Base-by-base conservation (phyloP, 805 yeast genomes). In the Candida khao-thaluensis region DNA sequence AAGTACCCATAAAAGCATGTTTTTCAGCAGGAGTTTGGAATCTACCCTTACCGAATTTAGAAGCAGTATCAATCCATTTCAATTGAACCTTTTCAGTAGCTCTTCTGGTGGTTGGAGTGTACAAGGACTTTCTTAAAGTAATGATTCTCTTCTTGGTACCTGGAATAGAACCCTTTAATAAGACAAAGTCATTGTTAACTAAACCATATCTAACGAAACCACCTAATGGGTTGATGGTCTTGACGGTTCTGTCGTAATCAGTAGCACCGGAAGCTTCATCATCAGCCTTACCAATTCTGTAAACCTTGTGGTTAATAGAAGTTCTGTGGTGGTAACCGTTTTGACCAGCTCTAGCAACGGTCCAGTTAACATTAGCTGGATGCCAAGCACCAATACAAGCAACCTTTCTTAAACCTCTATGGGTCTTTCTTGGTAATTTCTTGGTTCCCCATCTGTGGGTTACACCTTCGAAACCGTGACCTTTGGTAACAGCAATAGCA, bases 321-420 rank as follows among this genome's bases (percentile, higher is more conserved):
- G 99, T 93, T 85, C 99, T 91, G 93, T 89, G 96, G 79, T 93
- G 99, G 96, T 85, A 93, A 87, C 99, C 99, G 80, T 83, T 87
- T 82, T 93, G 99, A 91, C 99, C 99, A 68, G 99, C 96, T 78
- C 99, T 88, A 66, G 99, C 98, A 76, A 93, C 99, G 69, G 98
- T 87, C 95, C 95, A 91, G 76, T 82, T 79, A 72, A 93, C 99
- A 82, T 89, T 96, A 80, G 96, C 84, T 75, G 99, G 99, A 81
- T 93, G 99, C 99, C 99, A 93, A 71, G 99, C 97, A 84, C 99
- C 99, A 69, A 93, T 93, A 88, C 99, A 93, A 70, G 99, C 99
- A 77, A 93, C 99, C 88, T 93, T 93, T 85, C 99, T 89, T 73
- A 91, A 81, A 91, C 99, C 99, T 86, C 98, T 90, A 78, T 93